Base-by-base conservation (phyloP, 129 eudicot genomes). In the Lactuca saligna region DNA sequence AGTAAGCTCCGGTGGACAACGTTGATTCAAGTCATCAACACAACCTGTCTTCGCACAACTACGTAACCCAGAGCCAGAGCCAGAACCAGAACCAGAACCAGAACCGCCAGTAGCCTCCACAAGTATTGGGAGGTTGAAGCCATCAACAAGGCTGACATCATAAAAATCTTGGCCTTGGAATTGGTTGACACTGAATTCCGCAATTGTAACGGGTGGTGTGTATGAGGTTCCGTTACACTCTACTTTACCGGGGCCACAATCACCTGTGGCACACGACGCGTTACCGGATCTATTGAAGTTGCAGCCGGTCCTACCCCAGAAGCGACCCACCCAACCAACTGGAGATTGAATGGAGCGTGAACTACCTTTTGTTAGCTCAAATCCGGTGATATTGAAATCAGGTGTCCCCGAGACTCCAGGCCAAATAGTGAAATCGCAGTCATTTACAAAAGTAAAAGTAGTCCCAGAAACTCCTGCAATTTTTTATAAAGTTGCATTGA, bases 381-480 rank as follows among this genome's bases (percentile, higher is more conserved):
- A 86, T 7, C 86, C 92, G 8, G 92, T 83, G 80, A 62, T 71
- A 32, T 75, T 80, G 33, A 60, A 75, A 20, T 20, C 20, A 20
- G 20, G 20, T 20, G 20, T 20, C 20, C 20, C 20, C 20, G 20
- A 20, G 20, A 20, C 20, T 20, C 20, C 82, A 1, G 92, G 92
- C 88, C 92, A 86, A 16, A 86, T 71, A 2, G 84, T 78, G 66
- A 74, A 75, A 2, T 70, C 70, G 50, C 92, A 86, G 57, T 75
- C 75, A 73, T 86, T 86, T 6, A 78, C 66, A 32, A 86, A 74
- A 14, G 82, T 78, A 11, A 86, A 80, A 41, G 73, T 83, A 6
- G 78, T 68, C 44, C 84, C 87, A 12, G 62, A 50, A 41, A 77
- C 63, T 66, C 77, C 82, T 75, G 51, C 61, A 80, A 59, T 53